A percentile compares a stretch with the other conserved stretches of the same genome.
These are phyloP conservation scores for Litsea cubeba DNA, from an alignment of 164 flowering plant genomes.

Conservation along the genomic window DNA sequence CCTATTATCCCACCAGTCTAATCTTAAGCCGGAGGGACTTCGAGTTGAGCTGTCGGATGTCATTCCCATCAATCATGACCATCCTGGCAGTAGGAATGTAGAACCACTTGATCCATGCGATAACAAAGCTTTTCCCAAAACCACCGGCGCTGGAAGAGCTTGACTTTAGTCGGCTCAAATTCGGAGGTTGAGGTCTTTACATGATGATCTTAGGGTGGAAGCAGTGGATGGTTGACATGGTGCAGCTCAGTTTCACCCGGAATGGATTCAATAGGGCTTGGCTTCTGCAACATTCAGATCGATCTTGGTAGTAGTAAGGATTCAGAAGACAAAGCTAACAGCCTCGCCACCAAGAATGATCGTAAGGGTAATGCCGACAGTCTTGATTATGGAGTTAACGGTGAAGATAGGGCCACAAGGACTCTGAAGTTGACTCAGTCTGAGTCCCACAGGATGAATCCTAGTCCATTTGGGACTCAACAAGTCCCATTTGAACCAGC, in stretches of 20 bases:
- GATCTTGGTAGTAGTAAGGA: constrained; percentile 65
- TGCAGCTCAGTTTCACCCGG: constrained; percentile 87
- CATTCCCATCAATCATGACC: constrained; percentile 90
- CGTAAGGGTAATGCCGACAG: constrained; percentile 90
- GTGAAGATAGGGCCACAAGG: constrained; percentile 80
- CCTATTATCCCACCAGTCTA: constrained; percentile 79
- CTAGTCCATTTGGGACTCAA: no score
- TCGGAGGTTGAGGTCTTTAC: constrained; percentile 66
- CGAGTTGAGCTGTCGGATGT: constrained; percentile 60
- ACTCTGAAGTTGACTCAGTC: constrained; percentile 75
- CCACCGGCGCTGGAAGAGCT: constrained; percentile 98
- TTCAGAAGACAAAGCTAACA: constrained; percentile 72
- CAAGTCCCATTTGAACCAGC: no score
- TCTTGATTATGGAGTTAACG: constrained; percentile 89
- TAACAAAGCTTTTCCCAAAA: constrained; percentile 89
- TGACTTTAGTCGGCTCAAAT: constrained; percentile 85
- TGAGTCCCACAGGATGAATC: constrained; percentile 82
- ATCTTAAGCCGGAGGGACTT: constrained; percentile 66
- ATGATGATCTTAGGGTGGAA: constrained; percentile 67
- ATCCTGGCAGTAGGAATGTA: constrained; percentile 78
- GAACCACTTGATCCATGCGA: constrained; percentile 83
- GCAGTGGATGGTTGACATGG: constrained; percentile 81
- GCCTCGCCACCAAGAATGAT: constrained; percentile 87
- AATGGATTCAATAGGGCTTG: constrained; percentile 48
- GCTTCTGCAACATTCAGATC: constrained; percentile 81